These are phyloP conservation scores for Plasmodium coatneyi DNA, from an alignment of 169 alveolate species.

Conservation along the genomic window DNA sequence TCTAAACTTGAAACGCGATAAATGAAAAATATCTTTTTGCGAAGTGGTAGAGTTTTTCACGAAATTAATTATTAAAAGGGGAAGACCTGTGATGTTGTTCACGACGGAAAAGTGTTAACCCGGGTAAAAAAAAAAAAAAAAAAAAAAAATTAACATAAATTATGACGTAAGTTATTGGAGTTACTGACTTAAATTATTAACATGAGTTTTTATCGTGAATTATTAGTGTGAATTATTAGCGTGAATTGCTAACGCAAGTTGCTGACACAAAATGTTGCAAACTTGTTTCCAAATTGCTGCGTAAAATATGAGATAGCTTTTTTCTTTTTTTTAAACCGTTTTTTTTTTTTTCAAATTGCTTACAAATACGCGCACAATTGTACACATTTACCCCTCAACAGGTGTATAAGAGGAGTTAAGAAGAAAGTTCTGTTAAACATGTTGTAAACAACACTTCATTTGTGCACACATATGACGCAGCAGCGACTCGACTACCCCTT, in stretches of 20 bases:
- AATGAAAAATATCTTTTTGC: slow-evolving; percentile 21
- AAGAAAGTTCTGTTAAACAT: slow-evolving; percentile 1
- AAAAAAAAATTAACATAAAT: slow-evolving; percentile 13
- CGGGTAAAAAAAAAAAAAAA: slow-evolving; percentile 21
- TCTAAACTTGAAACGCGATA: slow-evolving; percentile 13
- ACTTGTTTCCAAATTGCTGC: background rate
- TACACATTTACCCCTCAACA: background rate
- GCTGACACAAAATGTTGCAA: background rate
- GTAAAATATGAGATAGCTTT: slow-evolving; percentile 10
- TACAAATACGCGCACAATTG: slow-evolving; percentile 8
- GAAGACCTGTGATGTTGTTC: slow-evolving; percentile 6
- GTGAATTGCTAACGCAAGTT: background rate
- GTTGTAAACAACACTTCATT: slow-evolving; percentile 40
- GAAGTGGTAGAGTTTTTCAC: background rate
- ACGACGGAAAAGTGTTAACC: slow-evolving; percentile 10
- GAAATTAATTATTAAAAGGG: slow-evolving; percentile 17
- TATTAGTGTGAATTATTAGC: background rate
- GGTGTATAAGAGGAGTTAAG: background rate
- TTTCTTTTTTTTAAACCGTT: slow-evolving; percentile 11
- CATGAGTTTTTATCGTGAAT: background rate
- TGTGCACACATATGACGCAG: slow-evolving; percentile 45
- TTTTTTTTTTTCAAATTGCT: background rate
- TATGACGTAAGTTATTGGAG: background rate
- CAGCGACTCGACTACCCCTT: slow-evolving; percentile 29
- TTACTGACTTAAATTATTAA: background rate